Evolutionary conservation across 805 yeast species (phyloP).

Genomic region (Candida vaughaniae): DNA sequence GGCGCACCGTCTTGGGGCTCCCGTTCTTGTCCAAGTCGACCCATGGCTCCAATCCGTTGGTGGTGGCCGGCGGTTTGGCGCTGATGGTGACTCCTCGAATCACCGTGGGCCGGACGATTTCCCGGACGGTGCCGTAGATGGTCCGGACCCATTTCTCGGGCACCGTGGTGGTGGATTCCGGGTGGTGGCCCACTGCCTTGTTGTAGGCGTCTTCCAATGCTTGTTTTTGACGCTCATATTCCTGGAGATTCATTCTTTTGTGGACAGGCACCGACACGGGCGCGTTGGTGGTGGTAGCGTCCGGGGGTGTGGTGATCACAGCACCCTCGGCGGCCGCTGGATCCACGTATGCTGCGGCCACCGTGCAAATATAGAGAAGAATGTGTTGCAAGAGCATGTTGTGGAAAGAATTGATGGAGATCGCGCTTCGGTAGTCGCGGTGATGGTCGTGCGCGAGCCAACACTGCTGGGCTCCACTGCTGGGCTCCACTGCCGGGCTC

Average conservation of each 20-base stretch:
- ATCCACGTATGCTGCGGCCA: not conserved
- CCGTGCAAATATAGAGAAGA: not conserved
- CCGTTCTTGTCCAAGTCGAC: constrained; percentile 75
- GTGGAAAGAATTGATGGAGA: too few species aligned
- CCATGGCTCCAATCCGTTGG: constrained; percentile 79
- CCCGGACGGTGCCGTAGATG: constrained; percentile 52
- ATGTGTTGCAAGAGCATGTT: too few species aligned
- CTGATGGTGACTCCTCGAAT: constrained; percentile 63
- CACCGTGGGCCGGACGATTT: constrained; percentile 63
- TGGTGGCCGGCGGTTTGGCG: constrained; percentile 68
- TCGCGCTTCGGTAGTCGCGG: too few species aligned
- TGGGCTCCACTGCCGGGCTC: too few species aligned
- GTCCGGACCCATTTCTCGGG: constrained; percentile 76
- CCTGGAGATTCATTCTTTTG: constrained; percentile 12
- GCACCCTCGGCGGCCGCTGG: not conserved
- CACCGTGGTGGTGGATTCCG: constrained; percentile 11
- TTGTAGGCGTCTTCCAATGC: constrained; percentile 79
- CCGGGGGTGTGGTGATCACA: constrained; percentile 5
- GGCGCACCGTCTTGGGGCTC: constrained; percentile 73
- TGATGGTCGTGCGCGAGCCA: too few species aligned
- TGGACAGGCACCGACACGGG: constrained; percentile 2
- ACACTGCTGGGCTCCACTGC: too few species aligned
- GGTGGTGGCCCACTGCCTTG: constrained; percentile 54
- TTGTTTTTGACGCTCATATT: not conserved
- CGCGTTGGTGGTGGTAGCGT: constrained; percentile 6